Evolutionary conservation across 2,329 filamentous ascomycete genomes (phyloP).

Genomic region (Colletotrichum sp.): DNA sequence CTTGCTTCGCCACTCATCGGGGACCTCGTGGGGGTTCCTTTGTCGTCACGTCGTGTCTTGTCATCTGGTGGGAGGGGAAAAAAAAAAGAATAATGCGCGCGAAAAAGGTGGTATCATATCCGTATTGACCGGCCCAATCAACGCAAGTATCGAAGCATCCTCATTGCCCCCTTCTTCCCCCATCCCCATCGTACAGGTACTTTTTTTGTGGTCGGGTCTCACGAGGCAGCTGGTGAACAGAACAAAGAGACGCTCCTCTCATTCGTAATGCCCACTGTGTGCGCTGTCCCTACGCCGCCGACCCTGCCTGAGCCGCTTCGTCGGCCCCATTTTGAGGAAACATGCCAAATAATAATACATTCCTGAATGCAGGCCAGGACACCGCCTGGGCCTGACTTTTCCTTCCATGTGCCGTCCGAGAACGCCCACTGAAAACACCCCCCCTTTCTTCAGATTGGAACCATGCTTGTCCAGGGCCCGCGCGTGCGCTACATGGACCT

Average conservation of each 20-base stretch:
- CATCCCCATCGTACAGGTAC: constrained; percentile 6
- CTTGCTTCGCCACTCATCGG: background rate
- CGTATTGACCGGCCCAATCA: background rate
- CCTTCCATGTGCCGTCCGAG: background rate
- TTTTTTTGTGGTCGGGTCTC: background rate
- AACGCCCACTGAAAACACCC: background rate
- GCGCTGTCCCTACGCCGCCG: background rate
- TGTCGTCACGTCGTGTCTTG: background rate
- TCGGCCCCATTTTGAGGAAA: background rate
- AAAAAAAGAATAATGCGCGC: background rate
- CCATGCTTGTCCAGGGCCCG: constrained; percentile 3
- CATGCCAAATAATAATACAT: constrained; percentile 12
- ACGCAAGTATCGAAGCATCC: background rate
- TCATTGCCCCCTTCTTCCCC: background rate
- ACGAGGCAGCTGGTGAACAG: background rate
- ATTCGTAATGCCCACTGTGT: background rate
- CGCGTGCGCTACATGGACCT: background rate
- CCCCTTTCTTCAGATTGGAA: background rate
- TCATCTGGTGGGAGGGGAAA: background rate
- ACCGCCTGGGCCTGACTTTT: background rate
- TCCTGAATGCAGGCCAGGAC: background rate
- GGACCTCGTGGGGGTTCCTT: background rate
- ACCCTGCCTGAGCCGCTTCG: background rate
- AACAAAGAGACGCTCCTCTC: background rate
- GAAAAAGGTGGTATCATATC: constrained; percentile 11